Percentiles rank a stretch among this genome's conserved stretches.
These are phyloP conservation scores for Nothomitra cinnamomea DNA, from an alignment of 2,329 filamentous ascomycete species.

Conservation along the genomic window DNA sequence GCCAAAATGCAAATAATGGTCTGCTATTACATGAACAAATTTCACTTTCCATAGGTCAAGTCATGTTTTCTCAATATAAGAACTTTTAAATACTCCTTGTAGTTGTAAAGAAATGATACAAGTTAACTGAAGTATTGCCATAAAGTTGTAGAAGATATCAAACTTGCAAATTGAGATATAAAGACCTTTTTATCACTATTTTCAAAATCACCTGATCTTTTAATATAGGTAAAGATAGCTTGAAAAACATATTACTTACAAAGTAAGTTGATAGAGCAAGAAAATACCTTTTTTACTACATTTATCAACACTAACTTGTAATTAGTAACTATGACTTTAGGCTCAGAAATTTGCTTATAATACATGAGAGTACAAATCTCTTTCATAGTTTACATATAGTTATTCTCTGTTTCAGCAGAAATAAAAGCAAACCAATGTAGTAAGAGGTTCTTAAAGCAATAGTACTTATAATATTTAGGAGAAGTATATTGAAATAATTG, in stretches of 20 bases:
- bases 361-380: neutral
- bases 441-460: neutral
- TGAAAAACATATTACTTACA: neutral
- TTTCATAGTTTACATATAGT: neutral
- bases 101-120: neutral
- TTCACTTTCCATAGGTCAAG: neutral
- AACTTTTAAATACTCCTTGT: neutral
- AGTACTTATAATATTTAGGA: neutral
- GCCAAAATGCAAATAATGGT: neutral
- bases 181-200: neutral
- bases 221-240: neutral
- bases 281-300: neutral
- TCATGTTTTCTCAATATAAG: neutral
- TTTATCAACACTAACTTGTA: neutral
- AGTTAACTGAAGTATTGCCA: neutral
- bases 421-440: neutral
- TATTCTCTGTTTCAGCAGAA: neutral
- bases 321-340: neutral
- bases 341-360: neutral
- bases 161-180: neutral
- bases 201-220: neutral
- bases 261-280: neutral
- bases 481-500: neutral
- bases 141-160: neutral
- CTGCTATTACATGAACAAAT: neutral